Evolutionary conservation across 1,139 yeast genomes (phyloP).

Genomic region (Blastobotrys apis): DNA sequence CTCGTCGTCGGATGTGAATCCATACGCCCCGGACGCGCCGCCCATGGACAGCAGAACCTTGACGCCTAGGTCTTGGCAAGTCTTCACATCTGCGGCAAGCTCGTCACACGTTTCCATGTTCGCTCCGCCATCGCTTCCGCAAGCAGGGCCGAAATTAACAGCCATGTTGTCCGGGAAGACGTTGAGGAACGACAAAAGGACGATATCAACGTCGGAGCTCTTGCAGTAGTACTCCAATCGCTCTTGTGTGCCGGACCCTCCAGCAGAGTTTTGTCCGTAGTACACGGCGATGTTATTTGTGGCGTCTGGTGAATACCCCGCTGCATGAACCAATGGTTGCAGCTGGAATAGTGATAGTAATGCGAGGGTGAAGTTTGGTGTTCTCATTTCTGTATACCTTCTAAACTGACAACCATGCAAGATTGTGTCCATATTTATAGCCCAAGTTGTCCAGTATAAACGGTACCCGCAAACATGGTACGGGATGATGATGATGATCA

Average conservation of each 20-base stretch:
- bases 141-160: constrained; percentile 68
- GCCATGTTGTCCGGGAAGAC: constrained; percentile 57
- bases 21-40: constrained; percentile 79
- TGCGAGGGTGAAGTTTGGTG: no score
- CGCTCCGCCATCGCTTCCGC: constrained; percentile 57
- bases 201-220: constrained; percentile 64
- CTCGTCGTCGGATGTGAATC: constrained; percentile 55
- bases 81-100: constrained; percentile 61
- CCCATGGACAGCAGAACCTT: constrained; percentile 79
- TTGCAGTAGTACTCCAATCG: constrained; percentile 70
- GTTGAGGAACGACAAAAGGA: constrained; percentile 64
- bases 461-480: no score
- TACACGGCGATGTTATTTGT: constrained; percentile 49
- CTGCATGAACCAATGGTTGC: not conserved
- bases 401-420: no score
- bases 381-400: no score
- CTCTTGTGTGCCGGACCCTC: constrained; percentile 54
- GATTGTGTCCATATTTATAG: no score
- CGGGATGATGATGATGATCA: no score
- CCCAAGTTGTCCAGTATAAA: no score
- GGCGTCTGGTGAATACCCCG: not conserved
- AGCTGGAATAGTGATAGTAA: not conserved
- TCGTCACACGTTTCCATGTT: constrained; percentile 41
- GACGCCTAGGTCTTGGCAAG: constrained; percentile 81
- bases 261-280: constrained; percentile 90